Evolutionary conservation across 495 filamentous ascomycete genomes (phyloP), one percentile per base, ranked within the genome.

Genomic region (Daldinia decipiens): DNA sequence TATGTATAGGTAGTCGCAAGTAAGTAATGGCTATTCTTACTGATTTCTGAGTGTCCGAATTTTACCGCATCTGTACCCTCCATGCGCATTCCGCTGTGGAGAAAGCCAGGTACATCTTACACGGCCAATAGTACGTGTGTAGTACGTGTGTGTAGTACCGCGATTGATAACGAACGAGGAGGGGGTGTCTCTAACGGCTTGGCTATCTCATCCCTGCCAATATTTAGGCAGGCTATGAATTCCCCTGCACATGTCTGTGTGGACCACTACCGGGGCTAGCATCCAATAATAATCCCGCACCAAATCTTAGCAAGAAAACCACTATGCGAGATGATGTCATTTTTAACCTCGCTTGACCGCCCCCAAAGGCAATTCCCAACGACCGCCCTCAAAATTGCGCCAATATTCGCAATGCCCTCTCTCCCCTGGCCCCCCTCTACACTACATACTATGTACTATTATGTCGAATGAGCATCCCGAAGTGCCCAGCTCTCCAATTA

Each of bases 311-410:
- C 60, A 64, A 68, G 65, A 68, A 68, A 65, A 61, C 70, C 34
- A 56, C 47, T 40, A 51, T 68, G 70, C 60, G 40, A 55, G 40
- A 32, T 73, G 70, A 73, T 73, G 70, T 73, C 70, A 73, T 69
- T 56, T 50, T 54, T 24, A 5, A 62, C 8, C 65, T 73, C 65
- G 65, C 70, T 73, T 73, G 70, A 73, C 70, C 70, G 70, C 70
- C 70, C 70, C 70, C 65, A 65, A 65, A 56, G 51, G 34, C 61
- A 66, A 62, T 73, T 73, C 65, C 65, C 70, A 73, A 73, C 70
- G 70, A 69, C 70, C 43, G 40, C 65, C 52, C 45, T 72, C 66
- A 47, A 73, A 69, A 73, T 73, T 62, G 57, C 70, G 70, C 70
- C 70, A 73, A 73, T 68, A 69, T 68, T 72, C 70, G 65, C 70